Evolutionary conservation across 768 basidiomycete species (phyloP), one percentile per base, ranked within the genome.

Genomic region (Arthromyces matolae): DNA sequence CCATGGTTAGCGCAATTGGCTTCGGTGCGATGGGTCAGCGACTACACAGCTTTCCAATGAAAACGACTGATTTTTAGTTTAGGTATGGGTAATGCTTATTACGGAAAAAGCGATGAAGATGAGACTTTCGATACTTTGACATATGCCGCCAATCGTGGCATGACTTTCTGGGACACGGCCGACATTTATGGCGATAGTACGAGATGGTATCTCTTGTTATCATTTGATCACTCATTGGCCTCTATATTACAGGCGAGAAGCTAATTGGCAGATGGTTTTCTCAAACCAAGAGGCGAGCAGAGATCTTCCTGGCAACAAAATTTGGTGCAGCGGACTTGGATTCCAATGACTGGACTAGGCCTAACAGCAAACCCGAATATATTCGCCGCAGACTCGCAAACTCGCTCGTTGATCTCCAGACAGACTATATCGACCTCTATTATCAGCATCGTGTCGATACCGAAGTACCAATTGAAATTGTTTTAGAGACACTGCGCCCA

Each of bases 221-320:
- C 5, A 18, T 5, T 23, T 8, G 16, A 5, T 2, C 20, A 33
- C 19, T 16, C 12, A 8, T 9, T 4, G 12, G 18, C 24, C 1
- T 25, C 18, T 14, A 35, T 45, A 13, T 4, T 16, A n/a, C 31
- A 57, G 55, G 50, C 8, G 53, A 54, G 43, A 38, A 29, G 24
- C 7, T 46, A 12, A 29, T 42, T 35, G 48, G 46, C 14, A 24
- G 16, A 13, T 43, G 78, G 78, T 77, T 82, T 60, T 70, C 73
- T 51, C 64, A 66, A 12, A 77, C 74, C 8, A 79, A 78, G 7
- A 77, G 76, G 43, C 66, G 78, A 22, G 53, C 65, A 16, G 66
- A 78, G 27, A 79, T 83, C 23, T 85, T 84, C 64, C 69, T 86
- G 16, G 80, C 81, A 2, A 83, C 81, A 16, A 85, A 86, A 50